Conservation (phyloP, 495 filamentous ascomycete species). For the Margaritispora aquatica region DNA sequence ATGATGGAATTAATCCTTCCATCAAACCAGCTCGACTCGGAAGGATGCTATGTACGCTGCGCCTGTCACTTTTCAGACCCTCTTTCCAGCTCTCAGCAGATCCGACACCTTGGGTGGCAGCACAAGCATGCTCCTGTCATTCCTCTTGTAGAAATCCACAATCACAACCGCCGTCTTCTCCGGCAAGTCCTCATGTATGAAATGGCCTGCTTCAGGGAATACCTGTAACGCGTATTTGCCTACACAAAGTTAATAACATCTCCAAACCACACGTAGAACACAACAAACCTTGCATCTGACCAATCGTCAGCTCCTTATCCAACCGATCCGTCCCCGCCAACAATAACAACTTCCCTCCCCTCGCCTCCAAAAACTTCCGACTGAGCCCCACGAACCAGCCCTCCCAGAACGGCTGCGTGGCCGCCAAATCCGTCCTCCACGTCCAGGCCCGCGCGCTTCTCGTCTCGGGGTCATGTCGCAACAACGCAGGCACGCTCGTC, state of each 20-base stretch:
- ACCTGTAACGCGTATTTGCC: conserved; percentile 96
- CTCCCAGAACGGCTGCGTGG: conserved; percentile 89
- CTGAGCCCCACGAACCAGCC: conserved; percentile 88
- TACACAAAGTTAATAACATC: conserved; percentile 25
- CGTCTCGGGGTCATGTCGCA: conserved; percentile 30
- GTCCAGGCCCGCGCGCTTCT: conserved; percentile 47
- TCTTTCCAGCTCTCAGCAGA: conserved; percentile 44
- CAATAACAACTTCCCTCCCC: conserved; percentile 83
- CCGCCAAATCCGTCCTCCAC: conserved; percentile 81
- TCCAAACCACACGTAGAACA: neutral
- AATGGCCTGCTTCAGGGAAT: conserved; percentile 91
- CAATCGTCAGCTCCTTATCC: conserved; percentile 93
- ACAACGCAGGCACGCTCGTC: conserved; percentile 79
- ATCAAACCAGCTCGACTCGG: neutral
- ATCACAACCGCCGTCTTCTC: conserved; percentile 77
- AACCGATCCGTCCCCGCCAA: conserved; percentile 91
- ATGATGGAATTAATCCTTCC: no score
- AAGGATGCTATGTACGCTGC: neutral
- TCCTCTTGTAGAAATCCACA: conserved; percentile 86
- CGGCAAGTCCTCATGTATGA: conserved; percentile 91
- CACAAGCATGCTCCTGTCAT: conserved; percentile 77
- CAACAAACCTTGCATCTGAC: conserved; percentile 84
- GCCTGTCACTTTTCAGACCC: conserved; percentile 28
- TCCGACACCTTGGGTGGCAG: conserved; percentile 83
- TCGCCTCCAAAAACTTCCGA: conserved; percentile 75